phyloP scores from a whole-genome alignment of 2,329 filamentous ascomycete species.

The Ceratocystis alfenasii region DNA sequence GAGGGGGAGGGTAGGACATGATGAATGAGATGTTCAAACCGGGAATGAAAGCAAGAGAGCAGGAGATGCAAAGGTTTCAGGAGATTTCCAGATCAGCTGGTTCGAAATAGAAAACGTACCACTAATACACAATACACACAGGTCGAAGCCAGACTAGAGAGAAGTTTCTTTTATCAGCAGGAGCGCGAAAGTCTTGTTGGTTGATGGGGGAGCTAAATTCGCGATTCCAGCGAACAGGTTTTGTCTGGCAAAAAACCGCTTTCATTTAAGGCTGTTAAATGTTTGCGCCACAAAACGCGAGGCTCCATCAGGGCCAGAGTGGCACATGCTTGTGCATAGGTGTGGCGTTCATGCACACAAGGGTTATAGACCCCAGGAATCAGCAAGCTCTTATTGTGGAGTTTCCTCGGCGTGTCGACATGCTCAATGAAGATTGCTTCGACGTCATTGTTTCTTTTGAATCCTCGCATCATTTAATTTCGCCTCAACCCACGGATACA shows the following conservation, averaged over 20 bases:
- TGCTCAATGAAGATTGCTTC: background rate
- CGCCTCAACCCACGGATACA: background rate
- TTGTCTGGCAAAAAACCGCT: background rate
- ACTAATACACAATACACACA: background rate
- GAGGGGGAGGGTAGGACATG: conserved; percentile 80
- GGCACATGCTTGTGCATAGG: background rate
- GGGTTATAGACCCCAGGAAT: background rate
- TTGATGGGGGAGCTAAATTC: no score
- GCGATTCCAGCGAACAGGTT: background rate
- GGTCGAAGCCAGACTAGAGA: background rate
- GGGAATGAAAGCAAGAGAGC: background rate
- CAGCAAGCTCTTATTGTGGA: no score
- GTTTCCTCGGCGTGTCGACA: background rate
- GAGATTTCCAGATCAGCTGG: background rate
- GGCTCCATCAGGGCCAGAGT: background rate
- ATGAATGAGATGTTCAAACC: conserved; percentile 41
- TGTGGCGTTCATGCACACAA: background rate
- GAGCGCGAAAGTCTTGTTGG: no score
- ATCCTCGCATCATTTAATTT: background rate
- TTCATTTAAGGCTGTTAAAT: background rate
- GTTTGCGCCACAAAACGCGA: conserved; percentile 2
- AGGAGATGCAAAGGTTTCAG: background rate
- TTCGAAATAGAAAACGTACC: background rate
- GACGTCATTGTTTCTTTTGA: background rate
- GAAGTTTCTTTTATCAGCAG: no score